phyloP scores from a whole-genome alignment of 2,329 filamentous ascomycete species.

The Colletotrichum kahawae region DNA sequence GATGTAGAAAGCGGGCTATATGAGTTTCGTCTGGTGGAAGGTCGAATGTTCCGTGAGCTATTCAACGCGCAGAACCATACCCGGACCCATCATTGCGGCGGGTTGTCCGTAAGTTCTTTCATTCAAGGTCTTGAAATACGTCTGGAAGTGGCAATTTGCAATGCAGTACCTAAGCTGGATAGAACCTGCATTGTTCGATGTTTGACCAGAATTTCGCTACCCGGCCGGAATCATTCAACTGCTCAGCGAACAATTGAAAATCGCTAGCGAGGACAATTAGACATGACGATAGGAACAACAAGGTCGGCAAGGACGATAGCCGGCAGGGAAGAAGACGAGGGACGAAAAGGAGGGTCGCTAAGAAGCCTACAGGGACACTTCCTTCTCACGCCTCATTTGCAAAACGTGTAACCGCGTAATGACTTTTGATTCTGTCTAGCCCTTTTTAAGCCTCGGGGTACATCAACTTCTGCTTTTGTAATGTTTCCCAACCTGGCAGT shows the following conservation, averaged over 20 bases:
- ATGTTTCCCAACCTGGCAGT: background rate
- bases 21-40: background rate
- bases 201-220: background rate
- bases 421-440: background rate
- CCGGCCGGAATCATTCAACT: background rate
- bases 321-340: too few species aligned
- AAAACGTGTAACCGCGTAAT: background rate
- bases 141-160: background rate
- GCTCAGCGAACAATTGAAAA: background rate
- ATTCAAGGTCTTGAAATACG: background rate
- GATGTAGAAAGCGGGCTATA: background rate
- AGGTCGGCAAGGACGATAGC: background rate
- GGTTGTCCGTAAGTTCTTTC: background rate
- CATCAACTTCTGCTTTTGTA: background rate
- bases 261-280: background rate
- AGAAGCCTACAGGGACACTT: rapidly evolving
- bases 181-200: background rate
- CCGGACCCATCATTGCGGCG: background rate
- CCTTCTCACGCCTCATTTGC: background rate
- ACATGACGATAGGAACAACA: background rate
- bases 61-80: background rate
- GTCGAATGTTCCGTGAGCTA: background rate
- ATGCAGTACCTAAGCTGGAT: background rate
- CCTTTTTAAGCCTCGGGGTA: background rate
- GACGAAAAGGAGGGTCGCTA: background rate